Evolutionary conservation across 345 rosid species (phyloP), one percentile per base, ranked within the genome.

Genomic region (Eucalyptus curtisii): DNA sequence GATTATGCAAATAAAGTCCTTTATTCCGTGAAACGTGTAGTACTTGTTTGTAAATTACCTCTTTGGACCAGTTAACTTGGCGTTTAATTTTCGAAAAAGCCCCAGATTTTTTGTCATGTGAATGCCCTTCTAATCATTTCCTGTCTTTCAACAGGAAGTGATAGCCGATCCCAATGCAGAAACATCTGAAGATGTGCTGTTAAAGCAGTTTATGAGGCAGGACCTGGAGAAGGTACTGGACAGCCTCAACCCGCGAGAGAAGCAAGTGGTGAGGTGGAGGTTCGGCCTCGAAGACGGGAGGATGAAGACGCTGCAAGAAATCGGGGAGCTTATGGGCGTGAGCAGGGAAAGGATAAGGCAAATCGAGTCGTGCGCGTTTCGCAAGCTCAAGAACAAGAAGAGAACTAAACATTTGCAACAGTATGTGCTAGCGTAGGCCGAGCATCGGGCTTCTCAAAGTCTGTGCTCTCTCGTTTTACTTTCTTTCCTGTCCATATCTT

Each of bases 321-420:
- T 98, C 0, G 99, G 99, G 20, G 99, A 98, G 86, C 61, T 90
- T 49, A 94, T 98, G 94, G 94, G 96, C 3, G 94, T 98, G 3
- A 96, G 99, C 93, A 92, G 99, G n/a, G 99, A 98, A 92, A 93
- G 99, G 92, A 89, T 98, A 87, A 92, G 99, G 59, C 99, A 98
- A 81, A 96, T 98, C 7, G 99, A 98, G 89, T 94, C 95, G 0
- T 93, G 94, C 20, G 99, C 97, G 17, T 96, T 96, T 87, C 93
- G 96, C 55, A 98, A 96, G 94, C 94, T 98, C 59, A 96, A 95
- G 92, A 96, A 93, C 93, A 97, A 95, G 93, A 98, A 91, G 88
- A 95, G 97, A 93, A 94, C 91, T 59, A 94, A 91, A 91, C 95
- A 95, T 89, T 94, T 98, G 95, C 93, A 92, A 92, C 98, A 95